These are phyloP conservation scores for Wallacemonas sp. DNA, from an alignment of 208 protist species.

Conservation along the genomic window DNA sequence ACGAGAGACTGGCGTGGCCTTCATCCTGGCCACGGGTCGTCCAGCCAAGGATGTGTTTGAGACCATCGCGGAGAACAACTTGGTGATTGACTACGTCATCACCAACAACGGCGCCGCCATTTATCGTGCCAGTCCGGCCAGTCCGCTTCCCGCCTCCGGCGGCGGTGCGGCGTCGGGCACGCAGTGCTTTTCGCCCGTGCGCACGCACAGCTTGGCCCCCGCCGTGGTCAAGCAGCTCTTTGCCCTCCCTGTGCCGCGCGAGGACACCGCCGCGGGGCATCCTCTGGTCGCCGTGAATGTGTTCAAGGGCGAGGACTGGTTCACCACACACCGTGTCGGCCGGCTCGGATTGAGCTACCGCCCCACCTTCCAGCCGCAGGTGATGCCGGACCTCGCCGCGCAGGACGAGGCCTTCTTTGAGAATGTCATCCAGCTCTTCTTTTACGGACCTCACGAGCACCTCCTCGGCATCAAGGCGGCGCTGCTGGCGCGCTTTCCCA, in stretches of 20 bases:
- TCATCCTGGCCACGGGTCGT: constrained; percentile 44
- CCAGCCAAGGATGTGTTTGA: constrained; percentile 36
- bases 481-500: constrained; percentile 15
- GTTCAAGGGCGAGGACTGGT: constrained; percentile 37
- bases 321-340: constrained; percentile 24
- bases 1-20: background rate
- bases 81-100: constrained; percentile 38
- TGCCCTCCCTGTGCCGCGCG: background rate
- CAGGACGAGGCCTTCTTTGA: constrained; percentile 17
- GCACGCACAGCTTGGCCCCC: constrained; percentile 20
- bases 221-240: constrained; percentile 25
- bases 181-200: constrained; percentile 11
- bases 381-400: constrained; percentile 18
- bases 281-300: constrained; percentile 26
- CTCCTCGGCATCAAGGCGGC: constrained; percentile 20
- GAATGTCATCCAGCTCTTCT: constrained; percentile 39
- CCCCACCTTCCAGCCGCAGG: constrained; percentile 33
- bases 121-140: background rate
- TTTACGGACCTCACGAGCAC: constrained; percentile 25
- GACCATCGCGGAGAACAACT: constrained; percentile 24
- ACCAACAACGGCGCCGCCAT: constrained; percentile 45
- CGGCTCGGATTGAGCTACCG: constrained; percentile 26
- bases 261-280: background rate
- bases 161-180: too few relatives aligned
- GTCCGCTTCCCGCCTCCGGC: too few relatives aligned